Evolutionary conservation across 140 eudicot genomes (phyloP), one percentile per base, ranked within the genome.

Genomic region (Anethum foeniculum): DNA sequence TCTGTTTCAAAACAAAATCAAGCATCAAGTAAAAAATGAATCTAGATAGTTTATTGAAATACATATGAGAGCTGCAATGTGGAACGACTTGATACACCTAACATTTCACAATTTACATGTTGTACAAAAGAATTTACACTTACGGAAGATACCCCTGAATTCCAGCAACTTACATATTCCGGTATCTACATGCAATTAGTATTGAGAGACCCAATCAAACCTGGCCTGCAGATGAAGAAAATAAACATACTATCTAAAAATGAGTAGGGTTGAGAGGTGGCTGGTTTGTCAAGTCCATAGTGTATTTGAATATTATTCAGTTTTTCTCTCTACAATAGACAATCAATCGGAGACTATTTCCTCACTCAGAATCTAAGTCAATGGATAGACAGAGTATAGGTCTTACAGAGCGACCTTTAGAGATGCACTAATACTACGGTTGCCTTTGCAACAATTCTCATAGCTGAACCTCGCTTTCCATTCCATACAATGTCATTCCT

Each of bases 321-420:
- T 73, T 12, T 18, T 5, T 15, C 47, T 39, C 6, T 49, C 73
- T 44, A 71, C 49, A 80, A 51, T 75, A 23, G 36, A 62, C 79
- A 32, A 71, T 67, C 69, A 25, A 75, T 78, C 65, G 21, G 25
- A 30, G 39, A 75, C 78, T 60, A 77, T 56, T 81, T 86, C 77
- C 87, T 88, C 64, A 95, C 75, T 93, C 98, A n/a, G 97, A 90
- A 75, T 95, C 99, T 18, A 92, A 71, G 65, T 95, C 96, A 56
- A 95, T 90, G 13, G 97, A 89, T 13, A 94, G 88, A 85, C 81
- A 82, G 41, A 90, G 80, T 79, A 92, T 84, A 68, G 90, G 97
- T 80, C 93, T 90, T 85, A 90, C 97, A 80, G 97, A 90, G 47
- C 97, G 94, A 82, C 88, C 86, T 83, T 90, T 96, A 7, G 90